These are phyloP conservation scores for Plasmodium falciparum DNA, from an alignment of 169 alveolate species.

Conservation along the genomic window DNA sequence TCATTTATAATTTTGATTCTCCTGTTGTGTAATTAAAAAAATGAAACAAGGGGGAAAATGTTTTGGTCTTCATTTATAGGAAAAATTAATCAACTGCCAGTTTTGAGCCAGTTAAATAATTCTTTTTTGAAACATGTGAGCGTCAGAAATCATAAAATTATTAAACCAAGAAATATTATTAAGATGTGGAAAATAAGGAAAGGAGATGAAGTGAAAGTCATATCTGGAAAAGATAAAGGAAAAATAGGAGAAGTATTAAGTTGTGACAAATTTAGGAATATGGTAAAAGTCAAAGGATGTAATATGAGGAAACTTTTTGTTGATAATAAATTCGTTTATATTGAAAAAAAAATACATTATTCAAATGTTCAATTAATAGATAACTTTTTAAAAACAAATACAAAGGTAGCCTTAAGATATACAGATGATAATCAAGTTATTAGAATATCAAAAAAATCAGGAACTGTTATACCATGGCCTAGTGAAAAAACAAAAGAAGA, in stretches of 20 bases:
- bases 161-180: conserved; percentile 82
- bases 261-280: conserved; percentile 87
- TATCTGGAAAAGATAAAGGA: conserved; percentile 90
- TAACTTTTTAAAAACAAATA: conserved; percentile 79
- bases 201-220: conserved; percentile 92
- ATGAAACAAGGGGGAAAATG: conserved; percentile 27
- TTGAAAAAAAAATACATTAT: conserved; percentile 90
- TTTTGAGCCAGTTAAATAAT: conserved; percentile 16
- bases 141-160: conserved; percentile 83
- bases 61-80: conserved; percentile 31
- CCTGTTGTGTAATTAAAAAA: too few relatives aligned
- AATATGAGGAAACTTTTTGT: conserved; percentile 84
- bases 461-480: conserved; percentile 93
- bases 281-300: conserved; percentile 91
- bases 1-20: too few relatives aligned
- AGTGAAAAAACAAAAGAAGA: conserved; percentile 78
- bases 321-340: conserved; percentile 83
- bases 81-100: background rate
- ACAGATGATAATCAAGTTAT: conserved; percentile 77
- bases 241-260: conserved; percentile 87
- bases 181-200: conserved; percentile 87
- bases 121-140: conserved; percentile 32
- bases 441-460: conserved; percentile 90
- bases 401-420: conserved; percentile 76
- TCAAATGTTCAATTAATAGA: conserved; percentile 91